These are phyloP conservation scores for Candida frijolesensis DNA, from an alignment of 1,139 yeast genomes.

Conservation along the genomic window DNA sequence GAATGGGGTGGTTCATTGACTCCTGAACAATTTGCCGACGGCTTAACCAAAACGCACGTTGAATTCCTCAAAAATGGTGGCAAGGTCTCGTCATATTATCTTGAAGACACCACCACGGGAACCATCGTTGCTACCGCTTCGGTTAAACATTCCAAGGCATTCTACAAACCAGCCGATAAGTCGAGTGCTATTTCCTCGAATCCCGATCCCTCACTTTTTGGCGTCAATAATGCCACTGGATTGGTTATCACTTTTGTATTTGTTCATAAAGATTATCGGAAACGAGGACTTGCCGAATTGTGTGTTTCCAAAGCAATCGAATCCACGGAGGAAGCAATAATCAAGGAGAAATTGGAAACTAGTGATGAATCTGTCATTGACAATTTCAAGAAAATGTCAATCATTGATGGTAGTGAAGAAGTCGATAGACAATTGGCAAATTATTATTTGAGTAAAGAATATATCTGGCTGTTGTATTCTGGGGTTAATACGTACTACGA, in stretches of 20 bases:
- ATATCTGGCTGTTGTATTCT: constrained; percentile 44
- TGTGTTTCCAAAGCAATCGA: constrained; percentile 34
- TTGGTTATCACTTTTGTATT: constrained; percentile 33
- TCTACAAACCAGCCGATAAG: constrained; percentile 34
- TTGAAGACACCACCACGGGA: constrained; percentile 27
- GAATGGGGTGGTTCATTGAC: constrained; percentile 33
- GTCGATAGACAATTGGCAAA: constrained; percentile 35
- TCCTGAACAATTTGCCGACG: constrained; percentile 28
- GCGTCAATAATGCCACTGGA: constrained; percentile 33
- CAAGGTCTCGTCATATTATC: constrained; percentile 27
- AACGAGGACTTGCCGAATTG: constrained; percentile 32
- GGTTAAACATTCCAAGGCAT: constrained; percentile 30
- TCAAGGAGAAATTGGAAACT: constrained; percentile 25
- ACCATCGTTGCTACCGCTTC: constrained; percentile 30
- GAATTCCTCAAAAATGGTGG: constrained; percentile 18
- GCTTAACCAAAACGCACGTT: constrained; percentile 20
- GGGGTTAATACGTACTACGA: constrained; percentile 36
- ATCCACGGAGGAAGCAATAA: constrained; percentile 32
- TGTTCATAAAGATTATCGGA: constrained; percentile 29
- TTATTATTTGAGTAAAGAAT: constrained; percentile 39
- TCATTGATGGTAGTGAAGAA: constrained; percentile 24
- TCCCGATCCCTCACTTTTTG: constrained; percentile 38
- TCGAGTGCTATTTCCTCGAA: constrained; percentile 29
- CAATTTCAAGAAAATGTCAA: constrained; percentile 36
- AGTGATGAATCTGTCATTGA: constrained; percentile 26